Evolutionary conservation across 2,329 filamentous ascomycete genomes (phyloP).

Genomic region (Beauveria pseudobassiana): DNA sequence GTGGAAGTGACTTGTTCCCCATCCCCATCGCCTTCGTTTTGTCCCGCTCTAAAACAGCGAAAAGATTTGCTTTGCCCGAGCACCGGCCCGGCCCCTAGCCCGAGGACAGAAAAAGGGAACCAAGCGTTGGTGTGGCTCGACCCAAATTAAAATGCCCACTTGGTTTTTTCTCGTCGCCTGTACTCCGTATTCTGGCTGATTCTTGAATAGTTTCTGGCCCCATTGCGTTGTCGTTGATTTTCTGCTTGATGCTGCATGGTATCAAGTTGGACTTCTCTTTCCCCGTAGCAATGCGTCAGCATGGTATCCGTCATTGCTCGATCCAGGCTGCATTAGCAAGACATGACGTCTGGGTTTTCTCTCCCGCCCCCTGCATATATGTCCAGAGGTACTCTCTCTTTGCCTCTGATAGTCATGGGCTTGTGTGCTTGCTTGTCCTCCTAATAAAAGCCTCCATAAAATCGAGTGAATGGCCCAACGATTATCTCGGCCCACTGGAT

Average conservation of each 20-base stretch:
- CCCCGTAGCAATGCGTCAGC: neutral
- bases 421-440: neutral
- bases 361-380: neutral
- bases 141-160: neutral
- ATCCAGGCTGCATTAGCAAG: conserved; percentile 3
- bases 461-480: neutral
- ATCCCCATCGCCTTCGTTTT: neutral
- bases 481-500: neutral
- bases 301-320: neutral
- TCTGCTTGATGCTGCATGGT: neutral
- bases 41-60: no score
- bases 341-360: neutral
- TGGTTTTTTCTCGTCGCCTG: neutral
- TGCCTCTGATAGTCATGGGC: neutral
- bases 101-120: neutral
- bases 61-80: neutral
- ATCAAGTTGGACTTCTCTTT: neutral
- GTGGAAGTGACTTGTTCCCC: neutral
- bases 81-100: conserved; percentile 8
- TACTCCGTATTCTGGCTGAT: neutral
- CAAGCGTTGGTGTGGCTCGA: neutral
- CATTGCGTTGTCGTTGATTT: no score
- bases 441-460: neutral
- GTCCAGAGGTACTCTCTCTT: no score
- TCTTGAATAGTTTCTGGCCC: neutral